Evolutionary conservation across 495 filamentous ascomycete genomes (phyloP).

Genomic region (Tirmania nivea): DNA sequence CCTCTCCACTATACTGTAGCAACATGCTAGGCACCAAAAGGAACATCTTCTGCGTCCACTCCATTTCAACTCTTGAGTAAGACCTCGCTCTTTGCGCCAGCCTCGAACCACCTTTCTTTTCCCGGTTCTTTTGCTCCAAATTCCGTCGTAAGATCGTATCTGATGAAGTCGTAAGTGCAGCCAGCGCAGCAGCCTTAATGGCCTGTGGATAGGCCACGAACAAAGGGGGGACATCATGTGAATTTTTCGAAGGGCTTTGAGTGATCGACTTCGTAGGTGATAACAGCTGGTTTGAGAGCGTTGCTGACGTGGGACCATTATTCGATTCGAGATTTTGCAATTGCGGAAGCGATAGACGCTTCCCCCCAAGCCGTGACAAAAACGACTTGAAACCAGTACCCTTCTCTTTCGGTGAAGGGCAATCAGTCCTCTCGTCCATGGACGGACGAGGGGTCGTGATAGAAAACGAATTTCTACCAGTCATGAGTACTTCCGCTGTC

Average conservation of each 20-base stretch:
- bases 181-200: conserved; percentile 32
- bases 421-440: not conserved
- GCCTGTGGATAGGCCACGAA: conserved; percentile 86
- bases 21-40: conserved; percentile 66
- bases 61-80: conserved; percentile 38
- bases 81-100: conserved; percentile 24
- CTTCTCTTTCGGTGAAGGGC: not conserved
- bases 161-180: conserved; percentile 29
- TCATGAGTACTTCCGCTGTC: not conserved
- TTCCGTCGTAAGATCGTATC: conserved; percentile 42
- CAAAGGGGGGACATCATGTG: conserved; percentile 37
- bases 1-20: conserved; percentile 69
- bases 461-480: not conserved
- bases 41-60: conserved; percentile 70
- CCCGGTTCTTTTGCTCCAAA: conserved; percentile 8
- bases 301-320: conserved; percentile 11
- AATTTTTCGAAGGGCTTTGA: conserved; percentile 3
- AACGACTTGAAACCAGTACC: conserved; percentile 11
- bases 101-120: conserved; percentile 11
- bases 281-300: conserved; percentile 7
- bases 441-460: not conserved
- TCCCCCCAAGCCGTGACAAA: conserved; percentile 17
- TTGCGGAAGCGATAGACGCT: conserved; percentile 13
- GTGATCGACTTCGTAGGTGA: conserved; percentile 7
- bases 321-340: conserved; percentile 12